Evolutionary conservation across 225 moss, liverwort and hornwort species (phyloP).

Genomic region (Pseudisothecium myosuroides): DNA sequence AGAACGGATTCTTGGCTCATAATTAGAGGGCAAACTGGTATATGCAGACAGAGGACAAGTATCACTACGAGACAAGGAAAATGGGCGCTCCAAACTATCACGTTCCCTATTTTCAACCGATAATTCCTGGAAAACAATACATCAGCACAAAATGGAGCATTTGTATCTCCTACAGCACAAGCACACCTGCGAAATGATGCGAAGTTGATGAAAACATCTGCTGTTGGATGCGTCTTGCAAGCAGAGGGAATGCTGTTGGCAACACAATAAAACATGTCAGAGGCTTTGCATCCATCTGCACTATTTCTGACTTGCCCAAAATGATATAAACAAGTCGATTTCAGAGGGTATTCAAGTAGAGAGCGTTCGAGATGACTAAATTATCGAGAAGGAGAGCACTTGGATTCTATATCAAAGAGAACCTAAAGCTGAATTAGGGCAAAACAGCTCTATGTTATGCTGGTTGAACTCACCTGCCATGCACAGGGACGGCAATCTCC

Average conservation of each 20-base stretch:
- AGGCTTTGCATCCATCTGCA: neutral
- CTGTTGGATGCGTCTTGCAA: slow-evolving; percentile 76
- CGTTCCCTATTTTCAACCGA: neutral
- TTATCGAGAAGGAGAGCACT: neutral
- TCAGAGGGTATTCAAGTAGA: neutral
- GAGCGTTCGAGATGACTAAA: neutral
- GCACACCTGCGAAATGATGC: slow-evolving; percentile 67
- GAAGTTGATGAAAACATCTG: slow-evolving; percentile 98
- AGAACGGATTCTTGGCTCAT: neutral
- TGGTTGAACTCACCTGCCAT: slow-evolving; percentile 43
- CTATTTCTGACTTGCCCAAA: neutral
- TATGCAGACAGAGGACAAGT: neutral
- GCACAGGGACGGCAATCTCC: slow-evolving; percentile 82
- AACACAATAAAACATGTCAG: neutral
- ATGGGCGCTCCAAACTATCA: neutral
- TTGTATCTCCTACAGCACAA: neutral
- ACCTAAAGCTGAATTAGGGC: neutral
- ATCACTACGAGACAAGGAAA: neutral
- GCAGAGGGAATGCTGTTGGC: slow-evolving; percentile 44
- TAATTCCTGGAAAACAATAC: neutral
- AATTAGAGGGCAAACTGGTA: neutral
- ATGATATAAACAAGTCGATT: neutral
- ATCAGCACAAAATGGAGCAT: neutral
- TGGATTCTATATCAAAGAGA: neutral
- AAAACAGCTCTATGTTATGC: neutral